Conservation (phyloP, 2,329 filamentous ascomycete genomes). For the Verruconis gallopava region DNA sequence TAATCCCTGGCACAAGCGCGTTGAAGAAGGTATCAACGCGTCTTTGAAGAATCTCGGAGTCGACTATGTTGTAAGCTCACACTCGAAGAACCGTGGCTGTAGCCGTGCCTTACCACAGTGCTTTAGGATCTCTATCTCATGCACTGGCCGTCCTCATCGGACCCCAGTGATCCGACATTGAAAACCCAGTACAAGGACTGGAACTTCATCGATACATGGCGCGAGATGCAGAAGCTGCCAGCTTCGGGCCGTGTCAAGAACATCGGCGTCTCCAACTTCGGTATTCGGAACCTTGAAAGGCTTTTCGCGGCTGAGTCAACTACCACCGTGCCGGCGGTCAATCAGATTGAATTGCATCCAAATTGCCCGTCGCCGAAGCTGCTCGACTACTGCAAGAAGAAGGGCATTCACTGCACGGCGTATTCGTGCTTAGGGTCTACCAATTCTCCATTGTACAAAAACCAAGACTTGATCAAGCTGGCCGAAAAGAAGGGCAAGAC, state of each 20-base stretch:
- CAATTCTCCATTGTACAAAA: constrained; percentile 56
- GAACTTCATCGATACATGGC: constrained; percentile 23
- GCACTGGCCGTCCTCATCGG: constrained; percentile 15
- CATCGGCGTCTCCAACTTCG: constrained; percentile 81
- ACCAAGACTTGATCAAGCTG: constrained; percentile 48
- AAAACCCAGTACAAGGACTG: constrained; percentile 3
- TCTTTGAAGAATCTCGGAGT: constrained; percentile 50
- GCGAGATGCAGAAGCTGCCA: constrained; percentile 56
- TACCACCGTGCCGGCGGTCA: constrained; percentile 55
- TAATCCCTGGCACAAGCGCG: constrained; percentile 65
- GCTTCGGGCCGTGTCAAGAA: constrained; percentile 60
- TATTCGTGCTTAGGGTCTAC: constrained; percentile 64
- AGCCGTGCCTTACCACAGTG: no score
- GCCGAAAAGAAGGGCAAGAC: constrained; percentile 54
- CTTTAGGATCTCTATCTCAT: constrained; percentile 54
- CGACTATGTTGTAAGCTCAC: constrained; percentile 42
- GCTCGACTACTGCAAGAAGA: constrained; percentile 55
- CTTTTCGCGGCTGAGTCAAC: constrained; percentile 50
- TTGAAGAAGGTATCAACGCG: constrained; percentile 45
- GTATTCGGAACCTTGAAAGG: constrained; percentile 65
- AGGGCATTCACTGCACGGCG: constrained; percentile 62
- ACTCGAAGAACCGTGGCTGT: no score
- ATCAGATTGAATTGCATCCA: constrained; percentile 73
- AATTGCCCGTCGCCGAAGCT: constrained; percentile 73
- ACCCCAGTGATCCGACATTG: constrained; percentile 7